Conservation (phyloP, 139 green algal genomes). For the Chlorella sorokiniana region DNA sequence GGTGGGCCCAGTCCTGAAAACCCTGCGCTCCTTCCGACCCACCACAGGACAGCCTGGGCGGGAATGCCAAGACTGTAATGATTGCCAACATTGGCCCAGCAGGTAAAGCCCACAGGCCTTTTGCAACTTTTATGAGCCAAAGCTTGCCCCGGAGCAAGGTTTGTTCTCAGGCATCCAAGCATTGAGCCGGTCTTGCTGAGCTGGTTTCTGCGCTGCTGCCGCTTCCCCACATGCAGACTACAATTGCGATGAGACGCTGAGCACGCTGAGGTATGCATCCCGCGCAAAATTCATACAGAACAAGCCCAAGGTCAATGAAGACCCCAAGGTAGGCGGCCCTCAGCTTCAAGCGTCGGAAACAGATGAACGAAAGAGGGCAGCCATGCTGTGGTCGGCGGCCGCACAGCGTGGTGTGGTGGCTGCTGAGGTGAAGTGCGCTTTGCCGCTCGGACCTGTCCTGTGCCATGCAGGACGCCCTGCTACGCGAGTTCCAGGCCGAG, state of each 20-base stretch:
- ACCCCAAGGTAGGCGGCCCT: constrained; percentile 82
- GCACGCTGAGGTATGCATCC: constrained; percentile 87
- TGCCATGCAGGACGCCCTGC: constrained; percentile 77
- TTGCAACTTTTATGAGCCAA: too few relatives aligned
- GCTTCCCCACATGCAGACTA: constrained; percentile 58
- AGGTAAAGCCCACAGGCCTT: neutral
- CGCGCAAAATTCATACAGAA: constrained; percentile 93
- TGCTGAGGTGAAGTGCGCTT: too few relatives aligned
- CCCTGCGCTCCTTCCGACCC: too few relatives aligned
- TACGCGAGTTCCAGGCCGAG: constrained; percentile 92
- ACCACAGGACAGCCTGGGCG: constrained; percentile 93
- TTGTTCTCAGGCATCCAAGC: too few relatives aligned
- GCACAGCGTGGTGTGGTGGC: neutral
- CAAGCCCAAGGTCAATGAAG: constrained; percentile 91
- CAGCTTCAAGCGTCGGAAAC: too few relatives aligned
- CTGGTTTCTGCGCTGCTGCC: neutral
- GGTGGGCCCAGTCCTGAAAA: too few relatives aligned
- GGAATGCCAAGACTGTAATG: constrained; percentile 94
- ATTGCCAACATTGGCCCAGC: constrained; percentile 88
- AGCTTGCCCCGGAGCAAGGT: too few relatives aligned
- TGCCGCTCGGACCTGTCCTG: neutral
- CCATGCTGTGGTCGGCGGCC: neutral
- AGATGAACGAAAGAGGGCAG: too few relatives aligned
- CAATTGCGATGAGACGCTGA: constrained; percentile 88
- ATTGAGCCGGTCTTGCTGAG: too few relatives aligned